Base-by-base conservation (phyloP, 371 early-diverging fungal genomes). In the Rhizopus sp. region DNA sequence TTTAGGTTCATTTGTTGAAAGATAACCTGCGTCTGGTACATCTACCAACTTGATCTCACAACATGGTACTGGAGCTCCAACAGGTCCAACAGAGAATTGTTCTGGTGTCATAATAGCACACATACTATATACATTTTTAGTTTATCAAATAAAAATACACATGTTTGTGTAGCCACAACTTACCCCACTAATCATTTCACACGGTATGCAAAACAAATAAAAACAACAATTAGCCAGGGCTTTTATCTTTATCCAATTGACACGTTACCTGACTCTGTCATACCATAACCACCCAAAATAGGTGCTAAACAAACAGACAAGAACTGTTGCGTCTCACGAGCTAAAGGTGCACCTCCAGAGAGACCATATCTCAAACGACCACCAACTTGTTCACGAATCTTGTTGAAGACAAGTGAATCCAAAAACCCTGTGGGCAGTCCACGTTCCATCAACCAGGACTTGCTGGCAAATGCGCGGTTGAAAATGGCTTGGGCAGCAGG, bases 11-110 rank as follows among this genome's bases (percentile, higher is more conserved):
- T 91, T 86, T 12, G 72, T 83, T 10, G 90, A 69, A 62, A 72
- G 68, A 72, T 95, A 94, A 31, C 81, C 82, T 39, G 86, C 84
- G 33, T 94, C 93, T 50, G 89, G 86, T 7, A 93, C 89, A 71
- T 93, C 92, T 5, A 93, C 90, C 5, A 99, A 85, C 75, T 95
- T 96, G 64, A 95, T 79, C 60, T 93, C 93, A 50, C 84, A 79
- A 50, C 90, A 88, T 4, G 94, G 88, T 9, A 90, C 75, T 13
- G 97, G 95, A 9, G 89, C 77, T 9, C 98, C 98, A 23, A 93
- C 88, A 33, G 88, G 66, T 50, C 88, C 83, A 67, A 81, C 68
- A 23, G 72, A 68, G 58, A 86, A 78, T 47, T 81, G 75, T 50
- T 83, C 81, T 2, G 89, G 89, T 8, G 82, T 57, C 76, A 84